These are phyloP conservation scores for Lactifluus echinatus DNA, from an alignment of 768 basidiomycete species.

Conservation along the genomic window DNA sequence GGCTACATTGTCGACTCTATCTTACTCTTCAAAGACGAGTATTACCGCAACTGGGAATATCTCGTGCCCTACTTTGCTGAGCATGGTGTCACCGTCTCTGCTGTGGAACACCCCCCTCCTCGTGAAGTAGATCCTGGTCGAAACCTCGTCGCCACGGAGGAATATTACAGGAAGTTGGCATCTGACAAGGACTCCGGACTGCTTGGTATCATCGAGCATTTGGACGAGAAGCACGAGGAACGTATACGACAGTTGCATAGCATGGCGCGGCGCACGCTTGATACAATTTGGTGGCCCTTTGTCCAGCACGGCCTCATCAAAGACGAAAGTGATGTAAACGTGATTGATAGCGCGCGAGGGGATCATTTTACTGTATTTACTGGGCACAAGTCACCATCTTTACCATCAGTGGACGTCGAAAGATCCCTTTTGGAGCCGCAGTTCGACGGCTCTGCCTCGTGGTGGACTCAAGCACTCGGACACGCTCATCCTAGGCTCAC, in stretches of 20 bases:
- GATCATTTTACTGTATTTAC: conserved; percentile 80
- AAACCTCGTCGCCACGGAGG: conserved; percentile 47
- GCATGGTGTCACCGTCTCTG: conserved; percentile 46
- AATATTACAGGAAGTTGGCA: conserved; percentile 59
- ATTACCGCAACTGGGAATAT: conserved; percentile 85
- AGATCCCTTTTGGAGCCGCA: conserved; percentile 46
- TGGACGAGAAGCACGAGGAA: conserved; percentile 54
- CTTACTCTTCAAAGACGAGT: conserved; percentile 74
- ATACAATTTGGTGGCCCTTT: conserved; percentile 95
- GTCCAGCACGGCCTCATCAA: conserved; percentile 78
- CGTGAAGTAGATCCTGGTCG: conserved; percentile 33
- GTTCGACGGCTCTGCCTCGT: conserved; percentile 90
- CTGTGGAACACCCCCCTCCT: conserved; percentile 53
- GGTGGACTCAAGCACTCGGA: conserved; percentile 96
- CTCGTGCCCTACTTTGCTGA: conserved; percentile 71
- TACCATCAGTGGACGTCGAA: conserved; percentile 18
- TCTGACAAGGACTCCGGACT: conserved; percentile 32
- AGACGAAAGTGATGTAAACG: conserved; percentile 64
- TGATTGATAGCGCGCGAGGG: conserved; percentile 83
- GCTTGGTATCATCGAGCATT: conserved; percentile 40
- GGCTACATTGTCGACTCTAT: conserved; percentile 85
- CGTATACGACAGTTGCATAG: conserved; percentile 67
- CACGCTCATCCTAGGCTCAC: conserved; percentile 72
- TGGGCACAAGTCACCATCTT: conserved; percentile 20
- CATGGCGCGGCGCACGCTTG: conserved; percentile 69